Evolutionary conservation across 2,329 filamentous ascomycete genomes (phyloP).

Genomic region (Lachnum nothofagi): DNA sequence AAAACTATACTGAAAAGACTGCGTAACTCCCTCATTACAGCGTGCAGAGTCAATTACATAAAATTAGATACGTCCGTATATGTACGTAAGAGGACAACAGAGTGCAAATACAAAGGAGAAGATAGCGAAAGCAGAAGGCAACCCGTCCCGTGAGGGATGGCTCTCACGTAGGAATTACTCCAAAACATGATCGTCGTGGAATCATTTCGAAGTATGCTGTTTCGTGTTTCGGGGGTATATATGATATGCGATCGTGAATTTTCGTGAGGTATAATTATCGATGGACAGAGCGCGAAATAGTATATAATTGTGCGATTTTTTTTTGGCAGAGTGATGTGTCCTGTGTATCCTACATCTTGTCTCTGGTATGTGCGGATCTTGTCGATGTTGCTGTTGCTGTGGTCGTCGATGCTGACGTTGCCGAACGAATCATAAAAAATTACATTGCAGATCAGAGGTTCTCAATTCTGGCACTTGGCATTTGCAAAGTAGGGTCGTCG

Average conservation of each 20-base stretch:
- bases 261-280: slow-evolving; percentile 12
- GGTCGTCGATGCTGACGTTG: background rate
- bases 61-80: background rate
- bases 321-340: slow-evolving; percentile 22
- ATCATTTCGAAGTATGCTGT: slow-evolving; percentile 11
- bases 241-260: slow-evolving; percentile 21
- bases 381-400: slow-evolving; percentile 23
- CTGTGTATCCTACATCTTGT: slow-evolving; percentile 24
- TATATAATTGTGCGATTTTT: too few relatives aligned
- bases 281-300: background rate
- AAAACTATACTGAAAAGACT: slow-evolving; percentile 14
- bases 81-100: slow-evolving; percentile 3
- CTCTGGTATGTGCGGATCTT: slow-evolving; percentile 26
- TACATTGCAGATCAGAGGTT: slow-evolving; percentile 40
- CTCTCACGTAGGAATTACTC: too few relatives aligned
- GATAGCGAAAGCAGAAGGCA: slow-evolving; percentile 9
- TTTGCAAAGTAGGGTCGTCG: slow-evolving; percentile 53
- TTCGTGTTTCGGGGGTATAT: slow-evolving; percentile 10
- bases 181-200: slow-evolving; percentile 6
- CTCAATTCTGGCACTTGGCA: slow-evolving; percentile 55
- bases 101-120: slow-evolving; percentile 6
- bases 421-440: background rate
- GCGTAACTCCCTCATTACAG: slow-evolving; percentile 21
- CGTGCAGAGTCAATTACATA: slow-evolving; percentile 16
- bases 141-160: slow-evolving; percentile 13